Percentiles rank a stretch among this genome's conserved stretches.
Evolutionary conservation across 1,284 basidiomycete species (phyloP).

Genomic region (Trichosporon sp.): DNA sequence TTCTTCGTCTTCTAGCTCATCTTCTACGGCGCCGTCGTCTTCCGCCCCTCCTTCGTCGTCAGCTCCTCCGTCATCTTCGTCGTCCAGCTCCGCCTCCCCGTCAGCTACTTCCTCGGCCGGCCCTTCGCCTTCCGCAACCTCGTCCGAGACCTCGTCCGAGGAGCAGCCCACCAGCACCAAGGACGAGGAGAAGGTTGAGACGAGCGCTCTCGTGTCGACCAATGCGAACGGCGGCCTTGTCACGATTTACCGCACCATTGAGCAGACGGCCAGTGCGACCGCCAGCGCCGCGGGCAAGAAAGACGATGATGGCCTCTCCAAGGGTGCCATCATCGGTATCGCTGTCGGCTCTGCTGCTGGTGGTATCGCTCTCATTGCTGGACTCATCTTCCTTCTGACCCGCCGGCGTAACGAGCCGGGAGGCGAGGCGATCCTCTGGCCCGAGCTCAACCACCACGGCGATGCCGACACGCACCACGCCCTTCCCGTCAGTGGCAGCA

Average conservation of each 20-base stretch:
- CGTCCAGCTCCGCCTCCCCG: neutral
- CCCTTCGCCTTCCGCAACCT: neutral
- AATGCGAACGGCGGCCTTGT: constrained; percentile 25
- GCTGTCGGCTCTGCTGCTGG: constrained; percentile 49
- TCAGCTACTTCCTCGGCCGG: constrained; percentile 7
- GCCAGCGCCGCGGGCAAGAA: constrained; percentile 20
- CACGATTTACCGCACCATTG: constrained; percentile 26
- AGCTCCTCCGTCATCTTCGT: neutral
- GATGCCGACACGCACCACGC: constrained; percentile 53
- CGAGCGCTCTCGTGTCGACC: neutral
- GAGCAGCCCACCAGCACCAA: neutral
- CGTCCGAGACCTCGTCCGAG: neutral
- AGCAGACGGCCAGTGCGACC: constrained; percentile 25
- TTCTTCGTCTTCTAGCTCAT: constrained; percentile 10
- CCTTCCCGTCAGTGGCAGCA: constrained; percentile 51
- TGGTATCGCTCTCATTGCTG: constrained; percentile 44
- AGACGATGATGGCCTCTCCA: constrained; percentile 38
- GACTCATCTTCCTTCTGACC: constrained; percentile 45
- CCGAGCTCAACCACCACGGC: constrained; percentile 56
- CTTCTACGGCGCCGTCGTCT: constrained; percentile 8
- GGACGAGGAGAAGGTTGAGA: neutral
- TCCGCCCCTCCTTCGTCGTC: neutral
- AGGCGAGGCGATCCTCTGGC: constrained; percentile 57
- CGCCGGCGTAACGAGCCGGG: constrained; percentile 47
- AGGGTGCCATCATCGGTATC: constrained; percentile 54